Evolutionary conservation across 2,329 filamentous ascomycete genomes (phyloP).

Genomic region (Colletotrichum phormii): DNA sequence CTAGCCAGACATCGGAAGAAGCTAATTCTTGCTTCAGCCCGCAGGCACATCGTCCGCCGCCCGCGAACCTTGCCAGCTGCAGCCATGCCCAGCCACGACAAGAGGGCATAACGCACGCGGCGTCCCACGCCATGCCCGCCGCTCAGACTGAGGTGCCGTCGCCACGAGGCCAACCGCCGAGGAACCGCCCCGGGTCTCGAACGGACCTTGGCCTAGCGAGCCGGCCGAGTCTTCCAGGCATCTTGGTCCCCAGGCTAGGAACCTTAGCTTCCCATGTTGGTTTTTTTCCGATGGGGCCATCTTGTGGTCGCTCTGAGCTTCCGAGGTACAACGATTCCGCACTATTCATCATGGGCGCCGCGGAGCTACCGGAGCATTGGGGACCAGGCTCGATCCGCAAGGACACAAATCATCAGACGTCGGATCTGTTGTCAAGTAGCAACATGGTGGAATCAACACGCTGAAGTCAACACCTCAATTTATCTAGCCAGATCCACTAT

Average conservation of each 20-base stretch:
- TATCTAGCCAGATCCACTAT: conserved; percentile 1
- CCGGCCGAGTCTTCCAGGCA: background rate
- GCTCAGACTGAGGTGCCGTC: background rate
- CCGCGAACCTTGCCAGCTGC: background rate
- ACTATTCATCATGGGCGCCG: background rate
- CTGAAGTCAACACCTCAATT: background rate
- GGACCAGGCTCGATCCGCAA: background rate
- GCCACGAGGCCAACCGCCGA: conserved; percentile 33
- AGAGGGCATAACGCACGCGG: background rate
- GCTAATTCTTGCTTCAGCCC: conserved; percentile 3
- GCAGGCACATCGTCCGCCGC: background rate
- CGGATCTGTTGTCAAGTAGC: background rate
- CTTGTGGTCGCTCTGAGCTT: background rate
- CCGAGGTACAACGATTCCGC: background rate
- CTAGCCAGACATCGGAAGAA: conserved; percentile 11
- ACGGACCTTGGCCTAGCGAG: conserved; percentile 1
- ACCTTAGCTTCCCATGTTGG: background rate
- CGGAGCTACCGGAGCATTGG: background rate
- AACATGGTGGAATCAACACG: background rate
- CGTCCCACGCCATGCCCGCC: conserved; percentile 4
- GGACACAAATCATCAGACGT: background rate
- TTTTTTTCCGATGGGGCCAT: background rate
- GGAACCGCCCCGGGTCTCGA: background rate
- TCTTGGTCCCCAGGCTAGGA: background rate
- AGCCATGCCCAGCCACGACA: background rate